Base-by-base conservation (phyloP, 495 filamentous ascomycete genomes). In the Chaetomidium leptoderma region DNA sequence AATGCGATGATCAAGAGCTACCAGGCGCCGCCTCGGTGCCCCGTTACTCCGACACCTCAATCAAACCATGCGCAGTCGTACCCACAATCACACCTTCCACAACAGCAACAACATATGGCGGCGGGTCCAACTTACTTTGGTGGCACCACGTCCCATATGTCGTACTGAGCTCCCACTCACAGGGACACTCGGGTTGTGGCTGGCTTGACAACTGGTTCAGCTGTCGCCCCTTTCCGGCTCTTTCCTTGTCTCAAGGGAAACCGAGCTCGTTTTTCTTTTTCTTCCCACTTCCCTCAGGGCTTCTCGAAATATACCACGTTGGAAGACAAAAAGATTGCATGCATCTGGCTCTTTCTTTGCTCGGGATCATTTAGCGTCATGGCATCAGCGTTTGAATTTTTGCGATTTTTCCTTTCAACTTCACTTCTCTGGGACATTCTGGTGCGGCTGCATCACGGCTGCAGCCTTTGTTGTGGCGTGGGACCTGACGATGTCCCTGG, bases 31-130 rank as follows among this genome's bases (percentile, higher is more conserved):
- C 74, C 74, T 35, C 72, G 78, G 33, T 78, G 80, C 59, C 79
- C 80, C 0, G 76, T 82, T 27, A 83, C 79, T 6, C 78, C 80
- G 27, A 81, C 77, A 2, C 77, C 78, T 24, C 75, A 73, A 44
- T 49, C 67, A 45, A 57, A 47, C 53, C 64, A 69, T 56, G 53
- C 49, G 14, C 60, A 40, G 49, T 30, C 57, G 21, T 61, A 66
- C 27, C 57, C 40, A 26, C 65, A 68, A 17, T 57, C 68, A 33
- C 58, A 72, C 8, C 46, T 47, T 6, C 48, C 55, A 23, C 67
- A 70, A 23, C 67, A 70, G 39, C 59, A 61, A 50, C 59, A 59
- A 60, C 65, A 67, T 47, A 61, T 61, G 57, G 50, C 48, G 16
- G 70, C 48, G 16, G 70, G 66, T 27, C 56, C 66, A 14, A 58